Base-by-base conservation (phyloP, 2,329 filamentous ascomycete genomes). In the Trichophyton verrucosum region DNA sequence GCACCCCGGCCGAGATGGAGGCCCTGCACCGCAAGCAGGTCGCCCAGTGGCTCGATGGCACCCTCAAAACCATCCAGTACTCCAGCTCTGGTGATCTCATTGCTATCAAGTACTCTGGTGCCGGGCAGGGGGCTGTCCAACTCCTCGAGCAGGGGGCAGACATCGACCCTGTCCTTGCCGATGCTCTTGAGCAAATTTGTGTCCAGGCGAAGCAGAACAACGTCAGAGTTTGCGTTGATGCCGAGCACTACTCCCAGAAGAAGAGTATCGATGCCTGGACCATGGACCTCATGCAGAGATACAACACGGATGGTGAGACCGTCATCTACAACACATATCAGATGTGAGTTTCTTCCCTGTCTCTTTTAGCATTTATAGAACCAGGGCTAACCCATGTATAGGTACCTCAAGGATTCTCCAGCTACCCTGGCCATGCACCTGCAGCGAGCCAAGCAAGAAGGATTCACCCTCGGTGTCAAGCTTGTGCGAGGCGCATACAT, bases 81-180 rank as follows among this genome's bases (percentile, higher is more conserved):
- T 73, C 80, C 2, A 75, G 75, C 36, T 67, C 74, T n/a, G 78
- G 77, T 3, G 80, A 81, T 63, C 81, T 77, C 64, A 70, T 81
- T 42, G 79, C 77, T 20, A 68, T 82, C 60, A 82, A 82, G 76
- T 80, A 94, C 79, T 91, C 87, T 1, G 91, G 91, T 7, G 88
- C 91, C 8, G 91, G 64, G n/a, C 49, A 61, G 30, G 62, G 62
- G 49, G 61, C 61, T 57, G 64, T 66, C 24, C 47, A 64, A 13
- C 38, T 61, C 42, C 51, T 66, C 30, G 64, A 65, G 49, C 56
- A 61, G 17, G 63, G 64, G 5, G 57, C 59, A 17, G 47, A 55
- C 17, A 62, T 62, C 46, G 64, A 66, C 42, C 42, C 30, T 9
- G 27, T 62, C n/a, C 64, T 66, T 57, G 46, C 60, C 36, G 60